Percentiles rank a stretch among this genome's conserved stretches.
These are phyloP conservation scores for Scedosporium apiospermum DNA, from an alignment of 2,329 filamentous ascomycete genomes.

Conservation along the genomic window DNA sequence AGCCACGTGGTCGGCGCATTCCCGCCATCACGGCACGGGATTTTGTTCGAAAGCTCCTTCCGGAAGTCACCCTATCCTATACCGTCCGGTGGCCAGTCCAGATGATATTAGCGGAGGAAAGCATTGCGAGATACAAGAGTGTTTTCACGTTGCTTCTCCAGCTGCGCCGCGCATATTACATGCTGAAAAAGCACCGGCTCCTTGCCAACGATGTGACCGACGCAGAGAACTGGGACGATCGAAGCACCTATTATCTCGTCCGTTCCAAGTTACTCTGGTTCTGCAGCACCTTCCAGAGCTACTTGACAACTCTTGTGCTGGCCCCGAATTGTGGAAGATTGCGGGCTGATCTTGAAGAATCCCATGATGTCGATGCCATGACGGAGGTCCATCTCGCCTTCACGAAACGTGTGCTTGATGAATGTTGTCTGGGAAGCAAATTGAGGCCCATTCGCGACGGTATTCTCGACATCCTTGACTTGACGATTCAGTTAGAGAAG, in stretches of 20 bases:
- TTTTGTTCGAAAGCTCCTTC: slow-evolving; percentile 49
- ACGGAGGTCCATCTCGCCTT: slow-evolving; percentile 58
- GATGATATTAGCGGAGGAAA: slow-evolving; percentile 63
- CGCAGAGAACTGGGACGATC: slow-evolving; percentile 28
- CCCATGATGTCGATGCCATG: slow-evolving; percentile 75
- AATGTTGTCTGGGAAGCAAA: slow-evolving; percentile 60
- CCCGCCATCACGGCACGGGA: slow-evolving; percentile 37
- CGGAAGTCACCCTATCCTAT: slow-evolving; percentile 57
- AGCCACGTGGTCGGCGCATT: slow-evolving; percentile 25
- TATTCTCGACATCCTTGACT: slow-evolving; percentile 66
- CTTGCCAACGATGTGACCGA: slow-evolving; percentile 29
- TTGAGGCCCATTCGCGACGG: slow-evolving; percentile 62
- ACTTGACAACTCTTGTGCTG: slow-evolving; percentile 66
- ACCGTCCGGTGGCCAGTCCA: slow-evolving; percentile 55
- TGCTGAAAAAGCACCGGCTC: slow-evolving; percentile 49
- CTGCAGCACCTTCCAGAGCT: slow-evolving; percentile 62
- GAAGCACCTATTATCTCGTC: slow-evolving; percentile 46
- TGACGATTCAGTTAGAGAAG: slow-evolving; percentile 61
- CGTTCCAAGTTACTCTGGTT: slow-evolving; percentile 71
- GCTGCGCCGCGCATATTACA: slow-evolving; percentile 58
- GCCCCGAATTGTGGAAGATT: slow-evolving; percentile 50
- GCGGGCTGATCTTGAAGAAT: slow-evolving; percentile 42
- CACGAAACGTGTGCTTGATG: slow-evolving; percentile 51
- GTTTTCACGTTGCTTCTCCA: slow-evolving; percentile 73
- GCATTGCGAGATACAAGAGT: slow-evolving; percentile 57